A percentile compares a stretch with the other conserved stretches of the same genome.
Evolutionary conservation across 1,284 basidiomycete genomes (phyloP).

Genomic region (Tranzscheliella williamsii): DNA sequence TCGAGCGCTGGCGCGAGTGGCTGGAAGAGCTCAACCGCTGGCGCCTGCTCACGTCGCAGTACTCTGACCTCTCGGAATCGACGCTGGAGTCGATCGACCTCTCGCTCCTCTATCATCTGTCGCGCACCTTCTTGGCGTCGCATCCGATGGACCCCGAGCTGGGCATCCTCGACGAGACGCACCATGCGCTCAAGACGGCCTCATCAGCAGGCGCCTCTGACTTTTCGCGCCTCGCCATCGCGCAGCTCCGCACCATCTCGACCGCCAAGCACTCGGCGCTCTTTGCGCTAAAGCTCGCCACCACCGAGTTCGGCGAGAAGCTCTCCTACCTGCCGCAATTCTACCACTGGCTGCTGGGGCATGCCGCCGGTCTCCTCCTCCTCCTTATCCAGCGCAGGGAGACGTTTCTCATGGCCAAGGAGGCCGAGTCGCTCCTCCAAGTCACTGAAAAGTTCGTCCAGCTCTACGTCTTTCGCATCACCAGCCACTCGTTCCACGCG

Average conservation of each 20-base stretch:
- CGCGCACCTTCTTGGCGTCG: constrained; percentile 33
- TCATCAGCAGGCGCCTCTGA: constrained; percentile 10
- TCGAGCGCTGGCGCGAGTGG: constrained; percentile 39
- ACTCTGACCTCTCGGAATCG: constrained; percentile 32
- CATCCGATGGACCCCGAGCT: constrained; percentile 36
- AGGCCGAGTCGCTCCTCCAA: constrained; percentile 31
- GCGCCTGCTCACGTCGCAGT: constrained; percentile 35
- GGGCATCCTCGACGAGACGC: constrained; percentile 35
- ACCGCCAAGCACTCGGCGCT: constrained; percentile 43
- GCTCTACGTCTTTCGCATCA: constrained; percentile 39
- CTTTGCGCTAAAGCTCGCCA: constrained; percentile 39
- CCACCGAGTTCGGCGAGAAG: constrained; percentile 43
- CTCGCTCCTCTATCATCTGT: constrained; percentile 38
- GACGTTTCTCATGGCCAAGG: constrained; percentile 39
- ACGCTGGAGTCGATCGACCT: constrained; percentile 29
- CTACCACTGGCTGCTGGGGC: constrained; percentile 51
- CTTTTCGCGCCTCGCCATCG: constrained; percentile 27
- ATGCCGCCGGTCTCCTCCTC: constrained; percentile 45
- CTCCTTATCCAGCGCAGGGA: constrained; percentile 28
- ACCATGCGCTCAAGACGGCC: constrained; percentile 16
- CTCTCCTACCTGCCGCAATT: constrained; percentile 43
- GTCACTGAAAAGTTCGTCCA: constrained; percentile 37
- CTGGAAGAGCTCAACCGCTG: constrained; percentile 40
- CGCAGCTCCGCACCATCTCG: constrained; percentile 38
- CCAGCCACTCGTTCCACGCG: constrained; percentile 22